Evolutionary conservation across 2,329 filamentous ascomycete genomes (phyloP), one percentile per base, ranked within the genome.

Genomic region (Neophaeococcomyces aloes): DNA sequence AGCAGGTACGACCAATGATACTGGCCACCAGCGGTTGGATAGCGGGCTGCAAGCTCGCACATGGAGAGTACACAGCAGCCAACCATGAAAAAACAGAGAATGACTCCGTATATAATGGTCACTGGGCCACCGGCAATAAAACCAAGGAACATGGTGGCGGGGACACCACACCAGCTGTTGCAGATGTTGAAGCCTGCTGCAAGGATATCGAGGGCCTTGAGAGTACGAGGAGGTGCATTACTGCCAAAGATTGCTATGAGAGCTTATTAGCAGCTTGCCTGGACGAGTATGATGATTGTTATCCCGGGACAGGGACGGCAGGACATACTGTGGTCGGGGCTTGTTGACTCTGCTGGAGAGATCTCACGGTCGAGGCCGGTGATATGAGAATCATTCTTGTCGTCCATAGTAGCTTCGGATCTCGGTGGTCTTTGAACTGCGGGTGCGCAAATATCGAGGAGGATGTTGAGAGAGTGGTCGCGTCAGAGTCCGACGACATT

Each of bases 1-100:
- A 60, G 44, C 29, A 57, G 56, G 11, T 53, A 57, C 1, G 60
- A 59, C 57, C 60, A 65, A 19, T 65, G 61, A 42, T 65, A 65
- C 36, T 65, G 63, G 2, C 63, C 63, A 2, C 63, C 62, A 0
- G 62, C 63, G 3, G 62, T 64, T 0, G 62, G 61, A 29, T 62
- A 65, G 2, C 59, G 59, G 18, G 57, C 58, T 3, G 59, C 57
- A 2, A 64, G 54, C 48, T 66, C 64, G 2, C 60, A 62, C 50
- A 65, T 54, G n/a, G 54, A 60, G 10, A 61, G 38, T 1, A 54
- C 57, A 29, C 51, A 56, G 14, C 50, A 52, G 7, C 55, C 54
- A 3, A 54, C 51, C 4, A 55, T 41, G 14, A 61, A 23, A 14
- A 57, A 54, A 7, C 53, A 53, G 3, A 58, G 30, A 17, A 61